Evolutionary conservation across 176 grass and related monocot genomes (phyloP), one percentile per base, ranked within the genome.

Genomic region (Aegilops tauschii): DNA sequence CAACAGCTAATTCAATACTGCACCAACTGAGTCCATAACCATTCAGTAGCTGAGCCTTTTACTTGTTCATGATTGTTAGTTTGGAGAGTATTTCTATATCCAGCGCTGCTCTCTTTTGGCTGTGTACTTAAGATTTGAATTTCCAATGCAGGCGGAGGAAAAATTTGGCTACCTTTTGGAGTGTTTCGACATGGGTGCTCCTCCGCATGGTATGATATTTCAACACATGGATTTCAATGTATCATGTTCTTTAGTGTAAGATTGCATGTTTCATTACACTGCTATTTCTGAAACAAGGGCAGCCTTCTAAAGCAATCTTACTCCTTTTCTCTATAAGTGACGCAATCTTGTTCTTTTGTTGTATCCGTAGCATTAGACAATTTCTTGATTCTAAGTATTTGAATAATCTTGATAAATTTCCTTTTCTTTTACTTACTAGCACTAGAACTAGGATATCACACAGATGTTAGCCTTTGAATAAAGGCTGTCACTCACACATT

Each of bases 161-260:
- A 98, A 98, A 84, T 98, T 98, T 80, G 97, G 97, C 5, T 96
- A 94, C 81, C 94, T 96, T 61, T 87, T 99, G 75, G 94, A 99
- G 84, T 99, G 87, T 80, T 89, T 99, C 2, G 97, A 96, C 32
- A 99, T 94, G 92, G 90, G 97, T 78, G 97, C 97, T 76, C 97
- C 97, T 80, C 97, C 94, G 10, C 94, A 99, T 88, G 97, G 94
- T 99, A 98, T 67, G 77, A 23, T 40, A 63, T 56, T 54, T 82
- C 62, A 76, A n/a, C 58, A 68, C n/a, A 64, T 14, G 30, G 56
- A 42, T 76, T 32, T 34, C 6, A 32, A 45, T 79, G 5, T 42
- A 32, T 47, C 50, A 59, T 89, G 14, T 79, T 28, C 44, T 65
- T 61, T 17, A 80, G 4, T 74, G 11, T 80, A 58, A 65, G 39